Base-by-base conservation (phyloP, 129 eudicot genomes). In the Rutidosis leptorrhynchoides region DNA sequence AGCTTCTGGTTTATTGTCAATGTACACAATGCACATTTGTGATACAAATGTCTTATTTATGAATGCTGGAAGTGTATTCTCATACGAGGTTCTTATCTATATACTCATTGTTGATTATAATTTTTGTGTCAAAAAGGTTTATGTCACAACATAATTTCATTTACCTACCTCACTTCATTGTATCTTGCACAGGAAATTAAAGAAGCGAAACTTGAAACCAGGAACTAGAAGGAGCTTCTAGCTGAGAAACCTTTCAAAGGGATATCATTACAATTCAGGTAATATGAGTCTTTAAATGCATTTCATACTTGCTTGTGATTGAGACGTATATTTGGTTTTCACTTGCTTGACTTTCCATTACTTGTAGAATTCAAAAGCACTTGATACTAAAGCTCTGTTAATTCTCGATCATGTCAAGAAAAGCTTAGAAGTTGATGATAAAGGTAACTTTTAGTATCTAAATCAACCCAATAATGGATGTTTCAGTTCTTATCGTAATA, bases 21-120 rank as follows among this genome's bases (percentile, higher is more conserved):
- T n/a, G n/a, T n/a, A n/a, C n/a, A n/a, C n/a, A n/a, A n/a, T n/a
- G n/a, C n/a, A n/a, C n/a, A n/a, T n/a, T n/a, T n/a, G n/a, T n/a
- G n/a, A n/a, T n/a, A n/a, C n/a, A n/a, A n/a, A n/a, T n/a, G n/a
- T n/a, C n/a, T n/a, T n/a, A n/a, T n/a, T n/a, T n/a, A n/a, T n/a
- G n/a, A n/a, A n/a, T n/a, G n/a, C 98, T 7, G 98, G 98, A 79
- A 93, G 89, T 78, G 98, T 93, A 42, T 93, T 88, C 85, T 93
- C 96, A 46, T 83, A 88, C 45, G 98, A 93, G 96, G 97, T 68
- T 60, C 65, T 26, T 56, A 7, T 57, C 30, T 12, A 57, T 57
- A 24, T 54, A 30, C n/a, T 57, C 54, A 48, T 54, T 17, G 7
- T 6, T 30, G n/a, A 57, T 37, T 23, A 29, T 32, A 45, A 17